phyloP scores from a whole-genome alignment of 1,284 basidiomycete genomes.

The Somion occarium region DNA sequence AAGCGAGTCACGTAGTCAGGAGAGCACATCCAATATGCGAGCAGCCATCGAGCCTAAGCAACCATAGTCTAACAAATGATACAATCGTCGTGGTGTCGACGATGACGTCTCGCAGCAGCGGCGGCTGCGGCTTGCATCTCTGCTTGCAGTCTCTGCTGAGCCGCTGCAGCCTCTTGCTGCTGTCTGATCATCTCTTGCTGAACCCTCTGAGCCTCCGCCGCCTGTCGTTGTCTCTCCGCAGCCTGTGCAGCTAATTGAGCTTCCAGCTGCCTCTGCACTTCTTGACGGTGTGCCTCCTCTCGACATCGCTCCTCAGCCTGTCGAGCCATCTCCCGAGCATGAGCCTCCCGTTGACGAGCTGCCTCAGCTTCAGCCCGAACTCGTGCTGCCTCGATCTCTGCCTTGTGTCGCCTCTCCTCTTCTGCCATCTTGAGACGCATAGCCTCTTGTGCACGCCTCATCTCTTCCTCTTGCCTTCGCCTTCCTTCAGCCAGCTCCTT shows the following conservation, averaged over 20 bases:
- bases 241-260: neutral
- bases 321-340: neutral
- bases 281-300: neutral
- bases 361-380: neutral
- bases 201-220: neutral
- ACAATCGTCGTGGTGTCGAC: neutral
- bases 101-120: neutral
- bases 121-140: neutral
- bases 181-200: neutral
- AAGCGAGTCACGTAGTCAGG: no score
- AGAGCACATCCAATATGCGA: no score
- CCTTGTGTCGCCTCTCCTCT: neutral
- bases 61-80: neutral
- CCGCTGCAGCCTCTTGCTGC: neutral
- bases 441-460: slow-evolving; percentile 6
- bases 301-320: slow-evolving; percentile 2
- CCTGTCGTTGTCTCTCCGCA: neutral
- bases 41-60: no score
- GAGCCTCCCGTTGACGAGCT: neutral
- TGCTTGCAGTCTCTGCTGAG: neutral
- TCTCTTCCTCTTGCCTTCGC: slow-evolving; percentile 10
- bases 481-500: slow-evolving; percentile 6
- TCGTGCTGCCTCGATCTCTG: slow-evolving; percentile 5
- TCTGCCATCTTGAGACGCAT: slow-evolving; percentile 4
- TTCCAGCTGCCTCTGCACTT: neutral